Percentiles rank a stretch among this genome's conserved stretches.
Conservation (phyloP, 2,329 filamentous ascomycete species). For the Cercospora nicotianae region DNA sequence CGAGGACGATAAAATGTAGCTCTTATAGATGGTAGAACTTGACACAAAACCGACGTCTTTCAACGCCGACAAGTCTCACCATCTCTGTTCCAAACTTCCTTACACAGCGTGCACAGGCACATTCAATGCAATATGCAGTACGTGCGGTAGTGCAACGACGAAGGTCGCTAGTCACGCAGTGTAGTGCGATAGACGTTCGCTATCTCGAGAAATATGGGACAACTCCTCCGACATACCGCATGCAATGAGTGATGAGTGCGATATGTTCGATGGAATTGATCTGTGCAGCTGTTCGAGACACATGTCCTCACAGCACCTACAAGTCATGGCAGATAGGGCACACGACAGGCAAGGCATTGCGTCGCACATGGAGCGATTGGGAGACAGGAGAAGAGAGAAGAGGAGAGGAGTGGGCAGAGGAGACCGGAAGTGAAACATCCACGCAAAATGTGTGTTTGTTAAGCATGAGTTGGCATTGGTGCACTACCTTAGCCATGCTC, state of each 20-base stretch:
- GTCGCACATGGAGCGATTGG: not conserved
- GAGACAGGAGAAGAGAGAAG: not conserved
- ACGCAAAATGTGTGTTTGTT: not conserved
- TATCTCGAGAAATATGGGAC: too few relatives aligned
- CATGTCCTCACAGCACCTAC: not conserved
- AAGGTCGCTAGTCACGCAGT: too few relatives aligned
- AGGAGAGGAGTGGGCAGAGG: not conserved
- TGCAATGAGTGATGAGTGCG: not conserved
- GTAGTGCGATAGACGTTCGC: too few relatives aligned
- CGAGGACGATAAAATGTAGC: not conserved
- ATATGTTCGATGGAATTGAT: slow-evolving; percentile 7
- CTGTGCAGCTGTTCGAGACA: not conserved
- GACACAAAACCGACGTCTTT: not conserved
- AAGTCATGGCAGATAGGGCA: not conserved
- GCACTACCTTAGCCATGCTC: slow-evolving; percentile 24
- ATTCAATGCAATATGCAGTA: too few relatives aligned
- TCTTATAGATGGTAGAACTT: not conserved
- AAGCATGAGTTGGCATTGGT: slow-evolving; percentile 26
- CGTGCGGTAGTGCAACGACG: too few relatives aligned
- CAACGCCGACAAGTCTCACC: too few relatives aligned
- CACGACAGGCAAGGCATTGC: not conserved
- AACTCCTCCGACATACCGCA: slow-evolving; percentile 12
- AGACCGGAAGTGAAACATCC: slow-evolving; percentile 13
- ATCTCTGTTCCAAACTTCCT: too few relatives aligned
- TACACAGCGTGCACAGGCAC: too few relatives aligned